A percentile compares a stretch with the other conserved stretches of the same genome.
Evolutionary conservation across 1,284 basidiomycete species (phyloP).

Genomic region (Puccinia coronata): DNA sequence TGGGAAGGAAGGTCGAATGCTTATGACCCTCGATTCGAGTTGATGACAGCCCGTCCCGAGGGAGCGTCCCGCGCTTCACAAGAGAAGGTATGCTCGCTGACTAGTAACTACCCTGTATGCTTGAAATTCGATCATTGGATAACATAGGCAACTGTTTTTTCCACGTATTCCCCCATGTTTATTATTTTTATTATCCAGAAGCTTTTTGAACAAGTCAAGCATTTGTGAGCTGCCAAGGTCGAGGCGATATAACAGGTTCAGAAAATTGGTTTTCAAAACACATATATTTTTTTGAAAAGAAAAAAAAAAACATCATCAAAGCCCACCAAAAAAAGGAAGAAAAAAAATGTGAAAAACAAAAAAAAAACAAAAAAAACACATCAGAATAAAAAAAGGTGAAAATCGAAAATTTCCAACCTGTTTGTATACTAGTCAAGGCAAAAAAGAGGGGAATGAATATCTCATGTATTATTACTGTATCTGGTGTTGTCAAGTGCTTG

Average conservation of each 20-base stretch:
- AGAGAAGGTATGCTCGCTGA: background rate
- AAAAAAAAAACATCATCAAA: background rate
- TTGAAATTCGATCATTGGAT: background rate
- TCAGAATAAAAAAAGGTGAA: background rate
- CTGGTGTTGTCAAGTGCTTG: background rate
- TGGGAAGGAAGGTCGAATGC: conserved; percentile 53
- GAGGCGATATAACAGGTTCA: background rate
- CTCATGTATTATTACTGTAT: background rate
- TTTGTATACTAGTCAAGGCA: background rate
- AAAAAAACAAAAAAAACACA: background rate
- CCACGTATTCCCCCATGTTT: background rate
- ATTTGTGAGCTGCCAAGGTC: background rate
- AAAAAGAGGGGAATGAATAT: background rate
- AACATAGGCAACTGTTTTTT: too few species aligned
- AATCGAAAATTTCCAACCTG: background rate
- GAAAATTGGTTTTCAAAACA: background rate
- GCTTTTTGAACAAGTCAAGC: background rate
- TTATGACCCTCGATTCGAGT: conserved; percentile 54
- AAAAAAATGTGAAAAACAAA: background rate
- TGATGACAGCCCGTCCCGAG: conserved; percentile 48
- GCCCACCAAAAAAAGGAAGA: too few species aligned
- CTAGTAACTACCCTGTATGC: background rate
- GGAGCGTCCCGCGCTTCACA: background rate
- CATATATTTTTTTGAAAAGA: background rate
- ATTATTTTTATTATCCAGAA: background rate